Evolutionary conservation across 2,329 filamentous ascomycete genomes (phyloP).

Genomic region (Metarhizium guizhouense): DNA sequence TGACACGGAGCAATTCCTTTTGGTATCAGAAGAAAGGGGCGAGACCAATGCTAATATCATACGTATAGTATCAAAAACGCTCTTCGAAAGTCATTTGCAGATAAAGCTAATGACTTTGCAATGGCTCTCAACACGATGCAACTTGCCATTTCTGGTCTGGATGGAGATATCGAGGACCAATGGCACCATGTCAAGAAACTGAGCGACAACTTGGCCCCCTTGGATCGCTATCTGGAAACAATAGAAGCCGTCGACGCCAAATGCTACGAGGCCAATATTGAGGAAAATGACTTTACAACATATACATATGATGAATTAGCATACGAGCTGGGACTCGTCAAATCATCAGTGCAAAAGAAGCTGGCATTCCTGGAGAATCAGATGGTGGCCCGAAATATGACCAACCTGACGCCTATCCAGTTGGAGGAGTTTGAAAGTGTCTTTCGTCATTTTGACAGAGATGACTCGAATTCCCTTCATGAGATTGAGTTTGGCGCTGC

Average conservation of each 20-base stretch:
- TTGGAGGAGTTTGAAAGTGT: slow-evolving; percentile 98
- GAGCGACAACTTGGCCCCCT: slow-evolving; percentile 73
- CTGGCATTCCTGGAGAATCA: slow-evolving; percentile 95
- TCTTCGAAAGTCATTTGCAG: slow-evolving; percentile 83
- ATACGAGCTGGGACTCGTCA: slow-evolving; percentile 88
- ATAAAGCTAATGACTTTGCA: slow-evolving; percentile 98
- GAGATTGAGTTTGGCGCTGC: slow-evolving; percentile 96
- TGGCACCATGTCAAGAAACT: slow-evolving; percentile 77
- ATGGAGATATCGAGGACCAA: slow-evolving; percentile 95
- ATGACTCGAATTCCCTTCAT: slow-evolving; percentile 79
- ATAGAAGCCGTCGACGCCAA: slow-evolving; percentile 81
- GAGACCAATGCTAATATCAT: slow-evolving; percentile 17
- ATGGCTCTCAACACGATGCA: slow-evolving; percentile 91
- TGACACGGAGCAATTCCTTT: background rate
- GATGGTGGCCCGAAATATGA: slow-evolving; percentile 97
- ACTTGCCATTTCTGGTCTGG: slow-evolving; percentile 88
- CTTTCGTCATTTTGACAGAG: slow-evolving; percentile 94
- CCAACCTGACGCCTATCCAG: slow-evolving; percentile 95
- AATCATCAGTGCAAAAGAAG: slow-evolving; percentile 90
- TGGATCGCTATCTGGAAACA: slow-evolving; percentile 85
- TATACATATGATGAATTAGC: slow-evolving; percentile 95
- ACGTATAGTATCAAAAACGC: slow-evolving; percentile 76
- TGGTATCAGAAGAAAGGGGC: background rate
- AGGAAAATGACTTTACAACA: slow-evolving; percentile 99
- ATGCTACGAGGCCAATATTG: slow-evolving; percentile 93